phyloP scores from a whole-genome alignment of 176 grass and related monocot genomes.

The Oryza glumipatula region DNA sequence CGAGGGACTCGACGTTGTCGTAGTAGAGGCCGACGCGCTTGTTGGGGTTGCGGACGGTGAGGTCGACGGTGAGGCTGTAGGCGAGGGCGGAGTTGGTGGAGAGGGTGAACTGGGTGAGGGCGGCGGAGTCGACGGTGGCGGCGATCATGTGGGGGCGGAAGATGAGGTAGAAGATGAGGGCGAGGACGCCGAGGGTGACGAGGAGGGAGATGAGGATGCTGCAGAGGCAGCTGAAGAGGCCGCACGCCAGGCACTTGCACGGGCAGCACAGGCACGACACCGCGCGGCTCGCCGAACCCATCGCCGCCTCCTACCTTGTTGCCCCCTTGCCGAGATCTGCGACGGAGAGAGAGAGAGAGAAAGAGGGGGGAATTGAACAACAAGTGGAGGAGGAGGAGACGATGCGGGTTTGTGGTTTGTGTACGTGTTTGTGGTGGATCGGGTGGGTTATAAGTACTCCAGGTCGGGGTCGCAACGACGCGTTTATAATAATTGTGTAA shows the following conservation, averaged over 20 bases:
- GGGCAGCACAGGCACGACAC: constrained; percentile 66
- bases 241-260: constrained; percentile 56
- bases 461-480: too few species aligned
- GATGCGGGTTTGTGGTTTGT: background rate
- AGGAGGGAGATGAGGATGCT: constrained; percentile 54
- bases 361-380: background rate
- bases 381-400: background rate
- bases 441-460: background rate
- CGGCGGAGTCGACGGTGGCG: constrained; percentile 62
- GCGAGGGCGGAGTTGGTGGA: background rate
- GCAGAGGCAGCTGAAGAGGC: constrained; percentile 58
- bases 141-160: constrained; percentile 64
- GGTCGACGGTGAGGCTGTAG: constrained; percentile 48
- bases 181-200: constrained; percentile 41
- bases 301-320: too few species aligned
- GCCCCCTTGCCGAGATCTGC: too few species aligned
- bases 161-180: constrained; percentile 65
- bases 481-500: too few species aligned
- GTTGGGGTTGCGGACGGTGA: constrained; percentile 82
- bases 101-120: constrained; percentile 40
- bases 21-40: constrained; percentile 64
- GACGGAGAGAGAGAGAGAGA: too few species aligned
- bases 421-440: background rate
- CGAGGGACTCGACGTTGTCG: constrained; percentile 59
- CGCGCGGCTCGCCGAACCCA: constrained; percentile 47